Conservation (phyloP, 2,329 filamentous ascomycete species). For the Colletotrichum sp. region DNA sequence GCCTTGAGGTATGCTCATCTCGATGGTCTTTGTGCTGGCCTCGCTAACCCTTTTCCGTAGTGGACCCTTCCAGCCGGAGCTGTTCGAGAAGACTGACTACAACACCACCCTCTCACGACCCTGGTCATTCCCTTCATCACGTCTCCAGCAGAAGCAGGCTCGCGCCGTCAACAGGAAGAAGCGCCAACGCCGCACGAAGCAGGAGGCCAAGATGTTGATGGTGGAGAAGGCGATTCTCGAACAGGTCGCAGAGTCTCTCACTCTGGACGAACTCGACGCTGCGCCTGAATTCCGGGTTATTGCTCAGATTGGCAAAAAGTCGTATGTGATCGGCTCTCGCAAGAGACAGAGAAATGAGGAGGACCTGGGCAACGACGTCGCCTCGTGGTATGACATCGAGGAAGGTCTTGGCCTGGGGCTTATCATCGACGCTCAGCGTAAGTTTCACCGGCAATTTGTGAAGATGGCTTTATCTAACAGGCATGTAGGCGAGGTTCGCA, state of each 20-base stretch:
- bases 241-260: neutral
- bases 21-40: neutral
- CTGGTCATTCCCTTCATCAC: neutral
- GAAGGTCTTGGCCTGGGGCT: neutral
- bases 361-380: neutral
- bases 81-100: neutral
- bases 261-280: slow-evolving; percentile 8
- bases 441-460: neutral
- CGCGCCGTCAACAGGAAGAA: neutral
- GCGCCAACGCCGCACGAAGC: neutral
- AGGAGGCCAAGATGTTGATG: neutral
- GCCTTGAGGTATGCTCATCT: neutral
- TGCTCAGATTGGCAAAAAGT: neutral
- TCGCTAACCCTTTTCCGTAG: neutral
- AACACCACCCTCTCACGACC: neutral
- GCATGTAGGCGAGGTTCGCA: neutral
- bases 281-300: neutral
- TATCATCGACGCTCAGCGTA: slow-evolving; percentile 10
- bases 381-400: neutral
- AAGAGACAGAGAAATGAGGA: neutral
- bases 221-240: neutral
- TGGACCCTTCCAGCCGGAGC: neutral
- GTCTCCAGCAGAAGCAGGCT: neutral
- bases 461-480: neutral
- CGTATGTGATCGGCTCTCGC: slow-evolving; percentile 9